Evolutionary conservation across 768 basidiomycete genomes (phyloP), one percentile per base, ranked within the genome.

Genomic region (Leucogyrophana mollusca): DNA sequence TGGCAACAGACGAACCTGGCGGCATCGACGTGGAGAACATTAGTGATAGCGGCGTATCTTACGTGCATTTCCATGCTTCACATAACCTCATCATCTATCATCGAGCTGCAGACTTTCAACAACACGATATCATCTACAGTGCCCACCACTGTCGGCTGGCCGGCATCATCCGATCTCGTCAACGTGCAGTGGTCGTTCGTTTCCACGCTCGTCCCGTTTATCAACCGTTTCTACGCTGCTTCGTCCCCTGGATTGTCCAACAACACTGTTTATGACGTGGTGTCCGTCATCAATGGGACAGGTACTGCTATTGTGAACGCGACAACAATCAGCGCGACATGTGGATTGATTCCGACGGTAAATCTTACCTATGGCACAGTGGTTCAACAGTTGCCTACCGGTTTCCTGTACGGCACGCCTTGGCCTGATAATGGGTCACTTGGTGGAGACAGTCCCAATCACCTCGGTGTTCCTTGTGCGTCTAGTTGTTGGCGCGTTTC

Each of bases 61-160:
- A 16, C 36, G 11, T 22, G 39, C 7, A 37, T 51, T 21, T 30
- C 50, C 1, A 40, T 40, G 5, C 13, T 50, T 3, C 45, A 50
- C 14, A 11, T 51, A 2, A 51, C 50, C 9, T 51, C 50, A 9
- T 46, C 50, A 11, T 42, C 38, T 5, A 9, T 51, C 3, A 11
- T 51, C 9, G 30, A 40, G 14, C 27, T 47, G 3, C 37, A 47
- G 17, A 33, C 45, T 5, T 48, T 42, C 34, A 48, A 41, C 43
- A 10, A 22, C 9, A 23, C 34, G 1, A 34, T 6, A 9, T 4
- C 20, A 4, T 21, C 34, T 11, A 23, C 10, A n/a, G 23, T 37
- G 14, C 17, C n/a, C 16, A 32, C 17, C 11, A 18, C 2, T 7
- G 7, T 24, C 3, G 38, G 16, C 40, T 46, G 40, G 45, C 14